phyloP scores from a whole-genome alignment of 805 yeast species.

The Soucietia sequanensis region DNA sequence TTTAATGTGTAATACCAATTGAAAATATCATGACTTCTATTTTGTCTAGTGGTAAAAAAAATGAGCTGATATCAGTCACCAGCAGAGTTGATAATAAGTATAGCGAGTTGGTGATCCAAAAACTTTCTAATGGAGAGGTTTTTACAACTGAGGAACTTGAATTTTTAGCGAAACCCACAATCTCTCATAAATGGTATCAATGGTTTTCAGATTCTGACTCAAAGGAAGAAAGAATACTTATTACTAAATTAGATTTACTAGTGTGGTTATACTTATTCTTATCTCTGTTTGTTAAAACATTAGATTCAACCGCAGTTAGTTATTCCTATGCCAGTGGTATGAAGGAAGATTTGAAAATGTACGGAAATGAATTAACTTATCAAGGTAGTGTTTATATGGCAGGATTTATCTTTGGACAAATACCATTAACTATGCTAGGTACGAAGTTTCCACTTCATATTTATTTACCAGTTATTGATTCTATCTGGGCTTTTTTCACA shows the following conservation, averaged over 20 bases:
- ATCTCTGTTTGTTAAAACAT: constrained; percentile 8
- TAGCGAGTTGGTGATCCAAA: neutral
- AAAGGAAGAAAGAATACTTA: constrained; percentile 21
- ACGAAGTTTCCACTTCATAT: constrained; percentile 20
- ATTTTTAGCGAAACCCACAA: constrained; percentile 6
- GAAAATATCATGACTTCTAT: no score
- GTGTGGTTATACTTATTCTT: constrained; percentile 17
- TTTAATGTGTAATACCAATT: no score
- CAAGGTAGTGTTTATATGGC: constrained; percentile 12
- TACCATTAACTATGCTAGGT: constrained; percentile 28
- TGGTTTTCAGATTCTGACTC: constrained; percentile 27
- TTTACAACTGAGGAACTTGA: constrained; percentile 11
- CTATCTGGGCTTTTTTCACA: constrained; percentile 11
- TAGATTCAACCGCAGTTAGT: constrained; percentile 6
- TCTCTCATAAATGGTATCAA: constrained; percentile 24
- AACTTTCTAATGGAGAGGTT: constrained; percentile 1
- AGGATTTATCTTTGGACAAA: constrained; percentile 26
- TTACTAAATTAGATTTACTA: constrained; percentile 22
- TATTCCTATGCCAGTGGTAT: constrained; percentile 5
- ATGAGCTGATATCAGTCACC: no score
- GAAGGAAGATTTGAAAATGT: constrained; percentile 3
- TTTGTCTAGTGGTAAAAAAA: no score
- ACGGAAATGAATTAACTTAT: constrained; percentile 7
- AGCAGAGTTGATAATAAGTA: neutral
- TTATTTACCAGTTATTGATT: constrained; percentile 23